Conservation (phyloP, 371 early-diverging fungal genomes). For the Conidiobolus incongruus region DNA sequence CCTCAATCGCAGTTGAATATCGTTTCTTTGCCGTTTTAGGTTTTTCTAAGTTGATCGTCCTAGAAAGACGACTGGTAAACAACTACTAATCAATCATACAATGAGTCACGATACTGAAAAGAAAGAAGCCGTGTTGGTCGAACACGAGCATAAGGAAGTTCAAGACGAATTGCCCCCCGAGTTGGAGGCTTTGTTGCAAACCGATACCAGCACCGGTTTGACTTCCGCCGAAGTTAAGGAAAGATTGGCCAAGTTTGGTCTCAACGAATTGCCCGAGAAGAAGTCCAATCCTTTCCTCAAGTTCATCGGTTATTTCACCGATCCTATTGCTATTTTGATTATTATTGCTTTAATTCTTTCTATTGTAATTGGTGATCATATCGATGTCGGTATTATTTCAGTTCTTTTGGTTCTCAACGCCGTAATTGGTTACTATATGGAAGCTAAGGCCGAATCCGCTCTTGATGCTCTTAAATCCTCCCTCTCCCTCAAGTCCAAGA, state of each 20-base stretch:
- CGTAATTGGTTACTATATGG: slow-evolving; percentile 63
- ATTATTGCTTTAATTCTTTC: slow-evolving; percentile 54
- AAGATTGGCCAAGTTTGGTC: slow-evolving; percentile 35
- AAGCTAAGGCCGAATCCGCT: slow-evolving; percentile 69
- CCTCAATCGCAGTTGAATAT: too few relatives aligned
- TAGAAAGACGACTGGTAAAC: too few relatives aligned
- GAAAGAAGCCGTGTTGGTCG: too few relatives aligned
- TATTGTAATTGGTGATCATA: slow-evolving; percentile 45
- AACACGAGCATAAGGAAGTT: too few relatives aligned
- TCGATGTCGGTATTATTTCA: slow-evolving; percentile 52
- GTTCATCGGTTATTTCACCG: too few relatives aligned
- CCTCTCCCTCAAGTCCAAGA: slow-evolving; percentile 42
- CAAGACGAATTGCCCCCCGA: too few relatives aligned
- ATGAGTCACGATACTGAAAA: too few relatives aligned
- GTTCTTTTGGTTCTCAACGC: slow-evolving; percentile 71
- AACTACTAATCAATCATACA: too few relatives aligned
- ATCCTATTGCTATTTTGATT: slow-evolving; percentile 70
- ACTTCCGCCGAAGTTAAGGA: slow-evolving; percentile 25
- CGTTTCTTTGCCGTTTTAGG: too few relatives aligned
- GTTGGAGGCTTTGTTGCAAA: too few relatives aligned
- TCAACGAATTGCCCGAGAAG: slow-evolving; percentile 53
- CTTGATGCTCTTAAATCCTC: slow-evolving; percentile 66
- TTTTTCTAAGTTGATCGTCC: too few relatives aligned
- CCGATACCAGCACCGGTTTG: too few relatives aligned
- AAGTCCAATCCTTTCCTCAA: slow-evolving; percentile 66